Base-by-base conservation (phyloP, 2,329 filamentous ascomycete genomes). In the Sordariomycetes sp. region DNA sequence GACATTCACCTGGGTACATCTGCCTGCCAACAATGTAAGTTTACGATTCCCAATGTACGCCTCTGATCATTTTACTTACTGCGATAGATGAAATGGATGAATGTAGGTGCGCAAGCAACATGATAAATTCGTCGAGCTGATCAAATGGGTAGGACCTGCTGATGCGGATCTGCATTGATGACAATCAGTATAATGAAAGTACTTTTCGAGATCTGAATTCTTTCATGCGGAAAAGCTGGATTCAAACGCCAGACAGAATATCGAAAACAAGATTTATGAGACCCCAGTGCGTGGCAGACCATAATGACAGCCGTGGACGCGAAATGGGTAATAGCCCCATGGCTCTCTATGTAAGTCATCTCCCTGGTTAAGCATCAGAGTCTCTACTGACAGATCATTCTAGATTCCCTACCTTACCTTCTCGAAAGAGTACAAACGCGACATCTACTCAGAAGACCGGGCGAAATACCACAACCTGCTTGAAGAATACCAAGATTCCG, bases 201-300 rank as follows among this genome's bases (percentile, higher is more conserved):
- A 8, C 14, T 8, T 28, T 14, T n/a, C 25, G 25, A n/a, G 25
- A 28, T n/a, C 14, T 28, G 8, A 28, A 16, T 16, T n/a, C 25
- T 8, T 28, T 28, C 12, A 8, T 28, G 25, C 3, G 25, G n/a
- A 28, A 28, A 16, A 28, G 4, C 25, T 28, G 25, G 25, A n/a
- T 11, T 16, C 25, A 28, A n/a, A 28, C 25, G 17, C 25, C 25
- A 7, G 25, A 28, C 25, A n/a, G 25, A 5, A 28, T n/a, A 4
- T 28, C 25, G n/a, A 28, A 28, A 16, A 28, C 25, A 14, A n/a
- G 25, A n/a, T 28, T 28, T n/a, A 28, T 28, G 25, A 28, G 17
- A n/a, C 25, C 25, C 5, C 25, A 16, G 3, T 28, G 25, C n/a
- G 25, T 28, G n/a, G n/a, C n/a, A n/a, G n/a, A n/a, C n/a, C n/a